Conservation (phyloP, 345 rosid genomes). For the Jatropha curcas region DNA sequence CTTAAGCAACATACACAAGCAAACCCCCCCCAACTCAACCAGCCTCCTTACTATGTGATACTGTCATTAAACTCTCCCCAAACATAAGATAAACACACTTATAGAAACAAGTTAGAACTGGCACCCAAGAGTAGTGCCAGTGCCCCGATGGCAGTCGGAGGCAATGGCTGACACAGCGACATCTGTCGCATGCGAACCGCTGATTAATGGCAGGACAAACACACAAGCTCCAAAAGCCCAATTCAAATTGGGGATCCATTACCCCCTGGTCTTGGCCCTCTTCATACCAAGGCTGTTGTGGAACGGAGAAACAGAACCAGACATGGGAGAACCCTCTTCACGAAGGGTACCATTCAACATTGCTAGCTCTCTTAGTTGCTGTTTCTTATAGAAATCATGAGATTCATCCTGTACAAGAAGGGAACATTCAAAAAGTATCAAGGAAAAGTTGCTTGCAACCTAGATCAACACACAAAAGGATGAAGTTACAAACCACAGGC, state of each 20-base stretch:
- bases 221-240: constrained; percentile 35
- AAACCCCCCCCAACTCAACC: constrained; percentile 14
- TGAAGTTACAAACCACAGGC: constrained; percentile 61
- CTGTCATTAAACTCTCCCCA: constrained; percentile 21
- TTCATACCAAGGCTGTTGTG: constrained; percentile 89
- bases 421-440: background rate
- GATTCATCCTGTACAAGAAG: constrained; percentile 68
- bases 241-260: constrained; percentile 16
- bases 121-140: constrained; percentile 36
- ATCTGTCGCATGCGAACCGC: constrained; percentile 29
- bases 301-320: constrained; percentile 89
- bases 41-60: constrained; percentile 17
- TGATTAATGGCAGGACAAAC: constrained; percentile 27
- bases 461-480: background rate
- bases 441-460: background rate
- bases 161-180: constrained; percentile 36
- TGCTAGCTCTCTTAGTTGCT: constrained; percentile 93
- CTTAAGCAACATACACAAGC: constrained; percentile 14
- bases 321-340: constrained; percentile 91
- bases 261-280: constrained; percentile 95
- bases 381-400: constrained; percentile 93
- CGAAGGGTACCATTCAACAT: constrained; percentile 90
- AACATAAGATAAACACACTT: constrained; percentile 34
- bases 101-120: constrained; percentile 43
- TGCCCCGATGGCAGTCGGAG: constrained; percentile 49